Evolutionary conservation across 192 early-diverging fungal species (phyloP).

Genomic region (Entomortierella parvispora): DNA sequence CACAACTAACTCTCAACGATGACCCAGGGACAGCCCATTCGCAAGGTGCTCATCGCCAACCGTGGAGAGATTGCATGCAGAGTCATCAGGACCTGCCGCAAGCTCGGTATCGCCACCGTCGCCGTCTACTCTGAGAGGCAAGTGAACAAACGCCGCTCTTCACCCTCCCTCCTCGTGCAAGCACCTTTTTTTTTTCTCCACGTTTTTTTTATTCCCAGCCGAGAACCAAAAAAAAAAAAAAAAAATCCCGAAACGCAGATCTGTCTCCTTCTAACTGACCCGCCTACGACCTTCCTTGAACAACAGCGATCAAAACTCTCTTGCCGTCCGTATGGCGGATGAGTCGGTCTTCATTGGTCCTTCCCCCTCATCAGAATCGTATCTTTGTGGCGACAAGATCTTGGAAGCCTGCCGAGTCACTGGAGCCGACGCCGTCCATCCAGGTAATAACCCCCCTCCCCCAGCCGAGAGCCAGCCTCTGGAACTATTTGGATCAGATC

Average conservation of each 20-base stretch:
- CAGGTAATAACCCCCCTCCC: constrained; percentile 27
- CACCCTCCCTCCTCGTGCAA: background rate
- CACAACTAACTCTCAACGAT: constrained; percentile 3
- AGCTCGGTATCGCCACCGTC: constrained; percentile 71
- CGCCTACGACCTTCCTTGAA: background rate
- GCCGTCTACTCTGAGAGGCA: constrained; percentile 72
- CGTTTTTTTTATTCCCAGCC: no score
- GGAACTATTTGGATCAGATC: no score
- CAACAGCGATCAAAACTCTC: constrained; percentile 59
- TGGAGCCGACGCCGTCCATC: constrained; percentile 69
- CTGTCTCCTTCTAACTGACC: background rate
- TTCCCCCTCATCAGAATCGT: constrained; percentile 63
- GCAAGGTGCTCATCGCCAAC: constrained; percentile 74
- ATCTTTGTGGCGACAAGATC: constrained; percentile 63
- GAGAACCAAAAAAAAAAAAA: background rate
- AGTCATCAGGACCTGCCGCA: constrained; percentile 73
- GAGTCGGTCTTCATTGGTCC: constrained; percentile 66
- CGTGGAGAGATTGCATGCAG: constrained; percentile 85
- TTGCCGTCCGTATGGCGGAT: constrained; percentile 63
- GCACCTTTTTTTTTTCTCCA: background rate
- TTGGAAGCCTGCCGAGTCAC: constrained; percentile 56
- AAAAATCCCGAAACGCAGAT: background rate
- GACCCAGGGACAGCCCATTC: constrained; percentile 48
- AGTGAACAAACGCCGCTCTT: constrained; percentile 10
- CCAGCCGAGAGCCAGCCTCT: background rate